phyloP scores from a whole-genome alignment of 371 early-diverging fungal genomes.

The Rhizopus arrhizus region DNA sequence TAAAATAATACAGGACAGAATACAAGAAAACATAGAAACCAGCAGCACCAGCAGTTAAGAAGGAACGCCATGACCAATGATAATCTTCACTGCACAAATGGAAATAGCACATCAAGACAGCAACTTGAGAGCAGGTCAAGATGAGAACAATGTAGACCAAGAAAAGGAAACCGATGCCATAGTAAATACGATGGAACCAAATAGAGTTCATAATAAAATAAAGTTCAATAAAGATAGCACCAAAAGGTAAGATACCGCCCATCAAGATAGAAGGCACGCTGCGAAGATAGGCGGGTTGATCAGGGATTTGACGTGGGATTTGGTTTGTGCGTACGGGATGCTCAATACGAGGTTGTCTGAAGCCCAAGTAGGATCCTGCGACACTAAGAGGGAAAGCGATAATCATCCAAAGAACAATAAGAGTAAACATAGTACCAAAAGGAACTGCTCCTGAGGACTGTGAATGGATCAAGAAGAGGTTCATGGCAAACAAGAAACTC shows the following conservation, averaged over 20 bases:
- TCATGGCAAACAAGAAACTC: constrained; percentile 73
- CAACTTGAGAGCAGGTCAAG: constrained; percentile 82
- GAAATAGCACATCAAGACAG: constrained; percentile 89
- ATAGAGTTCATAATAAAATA: constrained; percentile 91
- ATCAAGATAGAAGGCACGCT: constrained; percentile 74
- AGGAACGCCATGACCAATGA: constrained; percentile 94
- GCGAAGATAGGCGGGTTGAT: constrained; percentile 74
- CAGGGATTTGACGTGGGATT: constrained; percentile 91
- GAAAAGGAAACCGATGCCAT: constrained; percentile 85
- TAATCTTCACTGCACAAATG: constrained; percentile 92
- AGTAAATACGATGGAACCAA: constrained; percentile 89
- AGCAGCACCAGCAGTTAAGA: constrained; percentile 85
- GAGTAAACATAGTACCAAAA: constrained; percentile 84
- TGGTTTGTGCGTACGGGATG: constrained; percentile 91
- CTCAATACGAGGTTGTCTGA: constrained; percentile 81
- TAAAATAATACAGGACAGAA: constrained; percentile 77
- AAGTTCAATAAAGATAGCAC: constrained; percentile 87
- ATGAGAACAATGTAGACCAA: constrained; percentile 82
- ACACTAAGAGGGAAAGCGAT: constrained; percentile 88
- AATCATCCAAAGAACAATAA: constrained; percentile 86
- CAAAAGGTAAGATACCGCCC: constrained; percentile 89
- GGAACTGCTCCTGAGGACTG: constrained; percentile 94
- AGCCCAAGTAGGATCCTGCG: constrained; percentile 92
- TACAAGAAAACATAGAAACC: constrained; percentile 90
- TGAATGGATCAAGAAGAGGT: constrained; percentile 86